Base-by-base conservation (phyloP, 2,329 filamentous ascomycete genomes). In the Thielaviopsis punctulata region DNA sequence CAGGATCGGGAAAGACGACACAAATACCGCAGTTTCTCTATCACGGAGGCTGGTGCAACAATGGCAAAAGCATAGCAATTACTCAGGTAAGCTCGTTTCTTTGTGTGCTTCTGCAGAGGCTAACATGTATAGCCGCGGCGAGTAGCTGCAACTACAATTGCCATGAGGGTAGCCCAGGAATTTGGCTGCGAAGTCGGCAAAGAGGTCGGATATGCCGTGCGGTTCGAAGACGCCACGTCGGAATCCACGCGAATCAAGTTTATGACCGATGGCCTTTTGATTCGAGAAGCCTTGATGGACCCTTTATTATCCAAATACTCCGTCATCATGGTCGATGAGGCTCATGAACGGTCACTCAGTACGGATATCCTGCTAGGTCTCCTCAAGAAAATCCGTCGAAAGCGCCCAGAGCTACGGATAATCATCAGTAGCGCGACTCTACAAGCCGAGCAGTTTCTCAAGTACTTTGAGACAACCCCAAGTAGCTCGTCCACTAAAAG, bases 271-370 rank as follows among this genome's bases (percentile, higher is more conserved):
- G 90, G 90, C 0, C 72, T 98, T 48, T 74, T 98, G 27, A 79
- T 98, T 51, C 75, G 90, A 60, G 92, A 98, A 67, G 92, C 90
- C 24, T 74, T 98, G 4, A 86, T 95, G 3, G 92, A 98, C 65
- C 92, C 92, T 12, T 68, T 96, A 3, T 68, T 98, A 33, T 92
- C 86, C 19, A 77, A 87, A 10, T 98, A 98, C 64, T 93, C 88
- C 0, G 84, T 95, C 45, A 86, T 98, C 60, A 95, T 98, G 87
- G 84, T 98, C 7, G 92, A 98, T 62, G 90, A 96, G 67, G 92
- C 90, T 6, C 92, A 98, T 63, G 90, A 96, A 66, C 76, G 92
- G 51, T 95, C 88, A 48, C 76, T 96, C 55, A 93, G 86, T 64
- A 94, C 89, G 0, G 92, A 98, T 62, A 78, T 98, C 12, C 72